A percentile compares a stretch with the other conserved stretches of the same genome.
These are phyloP conservation scores for Massariosphaeria phaeospora DNA, from an alignment of 495 filamentous ascomycete species.

Conservation along the genomic window DNA sequence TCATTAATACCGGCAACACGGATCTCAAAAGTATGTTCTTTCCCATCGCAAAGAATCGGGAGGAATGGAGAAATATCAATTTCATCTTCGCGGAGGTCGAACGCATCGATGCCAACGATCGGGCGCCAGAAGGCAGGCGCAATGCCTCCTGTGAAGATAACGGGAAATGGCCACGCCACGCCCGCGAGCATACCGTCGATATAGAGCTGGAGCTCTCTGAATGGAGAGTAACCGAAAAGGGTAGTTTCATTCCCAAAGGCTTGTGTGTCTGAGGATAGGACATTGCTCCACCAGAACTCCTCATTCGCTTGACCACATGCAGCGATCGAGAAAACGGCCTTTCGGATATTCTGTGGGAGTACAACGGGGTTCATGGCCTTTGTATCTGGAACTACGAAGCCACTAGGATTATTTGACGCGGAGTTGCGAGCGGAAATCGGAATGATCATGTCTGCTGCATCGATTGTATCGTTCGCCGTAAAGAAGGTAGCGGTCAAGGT, in stretches of 20 bases:
- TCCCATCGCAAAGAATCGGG: conserved; percentile 60
- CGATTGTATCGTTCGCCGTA: conserved; percentile 43
- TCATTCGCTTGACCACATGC: conserved; percentile 74
- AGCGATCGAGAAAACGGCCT: conserved; percentile 70
- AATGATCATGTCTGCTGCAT: conserved; percentile 62
- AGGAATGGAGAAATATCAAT: conserved; percentile 82
- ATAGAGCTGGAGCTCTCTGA: conserved; percentile 74
- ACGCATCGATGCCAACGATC: conserved; percentile 78
- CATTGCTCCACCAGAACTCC: conserved; percentile 90
- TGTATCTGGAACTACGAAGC: conserved; percentile 63
- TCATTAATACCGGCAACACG: conserved; percentile 60
- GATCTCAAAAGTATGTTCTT: conserved; percentile 66
- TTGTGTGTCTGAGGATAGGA: conserved; percentile 56
- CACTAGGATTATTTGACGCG: conserved; percentile 52
- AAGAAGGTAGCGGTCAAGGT: conserved; percentile 77
- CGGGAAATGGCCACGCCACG: conserved; percentile 77
- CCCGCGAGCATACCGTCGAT: conserved; percentile 74
- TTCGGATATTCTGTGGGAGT: conserved; percentile 57
- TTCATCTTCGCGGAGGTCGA: conserved; percentile 74
- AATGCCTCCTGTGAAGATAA: conserved; percentile 85
- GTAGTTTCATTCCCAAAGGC: conserved; percentile 55
- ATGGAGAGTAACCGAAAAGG: conserved; percentile 69
- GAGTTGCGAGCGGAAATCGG: conserved; percentile 66
- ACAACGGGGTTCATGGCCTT: conserved; percentile 56
- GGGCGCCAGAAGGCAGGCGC: conserved; percentile 78